These are phyloP conservation scores for Pseudogymnoascus sp. DNA, from an alignment of 2,329 filamentous ascomycete species.

Conservation along the genomic window DNA sequence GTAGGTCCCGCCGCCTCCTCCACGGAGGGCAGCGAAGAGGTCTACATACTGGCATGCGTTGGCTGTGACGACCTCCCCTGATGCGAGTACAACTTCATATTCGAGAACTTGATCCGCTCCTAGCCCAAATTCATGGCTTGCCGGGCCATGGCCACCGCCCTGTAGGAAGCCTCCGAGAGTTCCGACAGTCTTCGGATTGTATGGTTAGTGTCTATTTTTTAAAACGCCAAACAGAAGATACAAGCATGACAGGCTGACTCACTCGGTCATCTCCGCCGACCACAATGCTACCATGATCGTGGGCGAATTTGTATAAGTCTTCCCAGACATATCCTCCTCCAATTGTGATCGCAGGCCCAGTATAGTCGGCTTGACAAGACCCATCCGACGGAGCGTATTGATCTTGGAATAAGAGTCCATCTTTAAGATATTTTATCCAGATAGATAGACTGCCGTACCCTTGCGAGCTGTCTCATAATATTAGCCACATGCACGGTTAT, in stretches of 20 bases:
- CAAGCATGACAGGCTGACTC: too few relatives aligned
- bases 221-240: too few relatives aligned
- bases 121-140: slow-evolving; percentile 39
- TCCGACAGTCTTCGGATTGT: too few relatives aligned
- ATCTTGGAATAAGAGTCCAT: slow-evolving; percentile 20
- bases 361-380: too few relatives aligned
- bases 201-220: too few relatives aligned
- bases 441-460: slow-evolving; percentile 29
- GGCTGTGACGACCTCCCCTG: slow-evolving; percentile 36
- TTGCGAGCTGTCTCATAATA: slow-evolving; percentile 17
- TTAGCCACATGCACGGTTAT: slow-evolving; percentile 32
- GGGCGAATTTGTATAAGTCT: too few relatives aligned
- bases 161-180: too few relatives aligned
- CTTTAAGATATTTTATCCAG: slow-evolving; percentile 42
- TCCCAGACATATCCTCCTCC: too few relatives aligned
- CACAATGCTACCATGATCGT: too few relatives aligned
- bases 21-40: slow-evolving; percentile 40
- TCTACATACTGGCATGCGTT: slow-evolving; percentile 30
- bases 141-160: background rate
- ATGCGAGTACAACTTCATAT: slow-evolving; percentile 41
- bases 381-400: slow-evolving; percentile 14
- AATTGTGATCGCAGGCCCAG: too few relatives aligned
- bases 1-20: slow-evolving; percentile 37
- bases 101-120: slow-evolving; percentile 42
- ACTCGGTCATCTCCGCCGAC: too few relatives aligned